A percentile compares a stretch with the other conserved stretches of the same genome.
Conservation (phyloP, 2,329 filamentous ascomycete genomes). For the Xylariaceae sp. region DNA sequence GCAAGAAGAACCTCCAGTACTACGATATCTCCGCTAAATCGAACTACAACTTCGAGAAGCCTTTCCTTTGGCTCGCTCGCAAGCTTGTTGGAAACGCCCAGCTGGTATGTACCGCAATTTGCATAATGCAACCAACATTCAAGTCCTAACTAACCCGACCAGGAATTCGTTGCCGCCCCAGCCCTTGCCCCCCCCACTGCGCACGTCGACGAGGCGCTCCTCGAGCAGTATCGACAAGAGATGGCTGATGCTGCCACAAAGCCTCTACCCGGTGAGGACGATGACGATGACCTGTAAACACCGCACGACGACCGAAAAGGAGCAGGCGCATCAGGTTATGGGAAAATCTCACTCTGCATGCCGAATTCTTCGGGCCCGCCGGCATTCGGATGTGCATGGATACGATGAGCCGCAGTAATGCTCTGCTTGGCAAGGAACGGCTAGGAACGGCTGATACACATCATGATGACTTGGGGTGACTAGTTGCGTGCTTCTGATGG, state of each 20-base stretch:
- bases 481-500: conserved; percentile 24
- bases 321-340: conserved; percentile 12
- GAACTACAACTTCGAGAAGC: conserved; percentile 99
- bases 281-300: conserved; percentile 61
- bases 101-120: conserved; percentile 52
- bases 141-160: conserved; percentile 26
- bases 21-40: conserved; percentile 99
- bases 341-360: conserved; percentile 9
- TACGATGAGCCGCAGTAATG: conserved; percentile 26
- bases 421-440: conserved; percentile 25
- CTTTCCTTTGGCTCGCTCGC: conserved; percentile 97
- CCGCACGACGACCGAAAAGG: conserved; percentile 17
- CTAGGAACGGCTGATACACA: conserved; percentile 24
- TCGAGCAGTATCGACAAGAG: conserved; percentile 80
- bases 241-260: conserved; percentile 73
- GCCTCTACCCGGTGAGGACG: conserved; percentile 93
- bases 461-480: conserved; percentile 20
- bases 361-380: conserved; percentile 9
- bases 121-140: neutral
- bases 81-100: conserved; percentile 94
- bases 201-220: conserved; percentile 75
- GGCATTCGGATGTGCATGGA: conserved; percentile 19
- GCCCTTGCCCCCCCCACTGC: conserved; percentile 93
- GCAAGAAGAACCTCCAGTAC: conserved; percentile 99
- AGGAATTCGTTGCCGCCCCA: conserved; percentile 96